Evolutionary conservation across 352 stramenopile genomes (phyloP).

Genomic region (Phytophthora multivora): DNA sequence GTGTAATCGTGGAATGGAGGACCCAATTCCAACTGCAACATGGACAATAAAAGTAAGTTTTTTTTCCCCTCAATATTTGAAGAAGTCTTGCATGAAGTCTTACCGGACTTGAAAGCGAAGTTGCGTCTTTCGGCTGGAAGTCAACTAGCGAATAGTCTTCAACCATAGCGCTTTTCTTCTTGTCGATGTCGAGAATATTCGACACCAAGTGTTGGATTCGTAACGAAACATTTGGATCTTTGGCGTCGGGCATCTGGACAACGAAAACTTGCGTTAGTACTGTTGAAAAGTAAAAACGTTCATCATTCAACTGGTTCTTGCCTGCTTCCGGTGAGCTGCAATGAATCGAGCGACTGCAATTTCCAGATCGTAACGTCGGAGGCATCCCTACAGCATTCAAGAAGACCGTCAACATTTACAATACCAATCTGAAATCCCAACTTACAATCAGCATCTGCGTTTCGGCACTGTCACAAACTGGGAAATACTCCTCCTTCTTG

Average conservation of each 20-base stretch:
- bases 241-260: constrained; percentile 61
- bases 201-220: constrained; percentile 78
- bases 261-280: neutral
- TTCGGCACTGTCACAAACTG: constrained; percentile 69
- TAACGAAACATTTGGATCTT: constrained; percentile 56
- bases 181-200: constrained; percentile 75
- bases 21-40: constrained; percentile 62
- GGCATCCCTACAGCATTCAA: constrained; percentile 42
- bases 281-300: neutral
- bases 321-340: constrained; percentile 65
- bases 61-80: no score
- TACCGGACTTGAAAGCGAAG: constrained; percentile 57
- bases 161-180: constrained; percentile 67
- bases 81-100: neutral
- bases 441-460: constrained; percentile 56
- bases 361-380: constrained; percentile 80
- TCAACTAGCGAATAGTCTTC: constrained; percentile 79
- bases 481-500: constrained; percentile 84
- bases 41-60: neutral
- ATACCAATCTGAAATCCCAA: neutral
- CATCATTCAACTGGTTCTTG: constrained; percentile 4
- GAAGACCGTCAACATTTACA: neutral
- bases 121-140: constrained; percentile 69
- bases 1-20: constrained; percentile 68
- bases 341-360: constrained; percentile 79